phyloP scores from a whole-genome alignment of 2,329 filamentous ascomycete species.

The Leptographium radiaticola region DNA sequence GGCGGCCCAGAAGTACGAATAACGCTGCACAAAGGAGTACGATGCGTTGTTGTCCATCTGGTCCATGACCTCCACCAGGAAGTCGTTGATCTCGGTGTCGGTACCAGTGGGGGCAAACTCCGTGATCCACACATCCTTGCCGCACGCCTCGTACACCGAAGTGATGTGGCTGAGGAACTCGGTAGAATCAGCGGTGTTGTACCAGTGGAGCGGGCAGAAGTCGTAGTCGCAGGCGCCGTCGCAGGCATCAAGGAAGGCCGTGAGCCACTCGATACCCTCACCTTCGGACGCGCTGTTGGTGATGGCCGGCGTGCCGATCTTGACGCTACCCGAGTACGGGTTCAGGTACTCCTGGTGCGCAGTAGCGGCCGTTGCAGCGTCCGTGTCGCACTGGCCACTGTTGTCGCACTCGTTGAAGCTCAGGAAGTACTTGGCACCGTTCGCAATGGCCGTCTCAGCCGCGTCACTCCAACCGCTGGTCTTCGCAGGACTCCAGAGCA shows the following conservation, averaged over 20 bases:
- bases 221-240: conserved; percentile 37
- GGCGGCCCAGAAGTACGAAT: conserved; percentile 43
- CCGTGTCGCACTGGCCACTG: conserved; percentile 43
- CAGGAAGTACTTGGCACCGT: conserved; percentile 44
- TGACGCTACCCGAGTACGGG: conserved; percentile 36
- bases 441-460: conserved; percentile 36
- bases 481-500: conserved; percentile 46
- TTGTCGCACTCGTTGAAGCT: conserved; percentile 64
- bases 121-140: conserved; percentile 47
- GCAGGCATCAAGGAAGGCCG: conserved; percentile 38
- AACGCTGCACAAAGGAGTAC: conserved; percentile 37
- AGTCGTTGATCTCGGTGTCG: conserved; percentile 28
- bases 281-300: conserved; percentile 40
- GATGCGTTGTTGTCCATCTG: conserved; percentile 31
- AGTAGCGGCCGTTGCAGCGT: conserved; percentile 35
- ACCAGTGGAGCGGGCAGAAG: conserved; percentile 54
- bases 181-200: conserved; percentile 33
- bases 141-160: conserved; percentile 31
- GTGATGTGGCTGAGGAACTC: conserved; percentile 42
- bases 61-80: conserved; percentile 35
- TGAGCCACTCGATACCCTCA: conserved; percentile 44
- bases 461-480: conserved; percentile 35
- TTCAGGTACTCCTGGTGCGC: conserved; percentile 42
- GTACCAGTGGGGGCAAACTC: conserved; percentile 46
- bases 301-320: conserved; percentile 46